Conservation (phyloP, 192 early-diverging fungal species). For the Backusella australiensis region DNA sequence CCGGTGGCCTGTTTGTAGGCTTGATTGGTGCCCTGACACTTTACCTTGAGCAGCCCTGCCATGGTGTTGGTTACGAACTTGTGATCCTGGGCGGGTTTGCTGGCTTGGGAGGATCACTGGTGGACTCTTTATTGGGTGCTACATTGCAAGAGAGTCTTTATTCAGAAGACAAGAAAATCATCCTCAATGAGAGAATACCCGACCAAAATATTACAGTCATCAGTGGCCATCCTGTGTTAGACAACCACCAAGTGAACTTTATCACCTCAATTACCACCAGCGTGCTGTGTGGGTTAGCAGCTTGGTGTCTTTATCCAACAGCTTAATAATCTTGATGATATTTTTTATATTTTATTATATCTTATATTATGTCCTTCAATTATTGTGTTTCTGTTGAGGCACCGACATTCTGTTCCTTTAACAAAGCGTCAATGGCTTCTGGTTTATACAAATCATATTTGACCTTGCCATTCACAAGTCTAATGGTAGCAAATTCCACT, state of each 20-base stretch:
- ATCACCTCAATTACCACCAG: conserved; percentile 60
- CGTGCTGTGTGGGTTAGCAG: conserved; percentile 33
- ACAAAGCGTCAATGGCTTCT: conserved; percentile 77
- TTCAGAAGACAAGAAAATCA: conserved; percentile 59
- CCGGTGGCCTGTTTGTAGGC: conserved; percentile 73
- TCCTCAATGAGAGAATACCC: conserved; percentile 39
- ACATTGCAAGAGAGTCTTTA: conserved; percentile 77
- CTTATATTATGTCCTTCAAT: conserved; percentile 8
- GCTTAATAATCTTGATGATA: neutral
- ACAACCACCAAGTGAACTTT: conserved; percentile 84
- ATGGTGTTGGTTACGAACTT: conserved; percentile 40
- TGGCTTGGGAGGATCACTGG: conserved; percentile 76
- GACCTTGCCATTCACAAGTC: conserved; percentile 55
- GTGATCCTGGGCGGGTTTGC: conserved; percentile 56
- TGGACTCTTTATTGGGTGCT: conserved; percentile 87
- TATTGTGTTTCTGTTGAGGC: conserved; percentile 5
- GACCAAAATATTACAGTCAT: conserved; percentile 52
- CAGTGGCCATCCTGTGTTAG: conserved; percentile 67
- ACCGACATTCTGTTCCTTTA: conserved; percentile 70
- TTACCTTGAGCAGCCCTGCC: conserved; percentile 44
- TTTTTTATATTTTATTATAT: conserved; percentile 4
- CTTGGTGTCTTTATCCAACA: conserved; percentile 22
- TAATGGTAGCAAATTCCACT: conserved; percentile 93
- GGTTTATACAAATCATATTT: conserved; percentile 69
- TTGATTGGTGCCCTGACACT: conserved; percentile 53